phyloP scores from a whole-genome alignment of 495 filamentous ascomycete species.

The Neurospora discreta region DNA sequence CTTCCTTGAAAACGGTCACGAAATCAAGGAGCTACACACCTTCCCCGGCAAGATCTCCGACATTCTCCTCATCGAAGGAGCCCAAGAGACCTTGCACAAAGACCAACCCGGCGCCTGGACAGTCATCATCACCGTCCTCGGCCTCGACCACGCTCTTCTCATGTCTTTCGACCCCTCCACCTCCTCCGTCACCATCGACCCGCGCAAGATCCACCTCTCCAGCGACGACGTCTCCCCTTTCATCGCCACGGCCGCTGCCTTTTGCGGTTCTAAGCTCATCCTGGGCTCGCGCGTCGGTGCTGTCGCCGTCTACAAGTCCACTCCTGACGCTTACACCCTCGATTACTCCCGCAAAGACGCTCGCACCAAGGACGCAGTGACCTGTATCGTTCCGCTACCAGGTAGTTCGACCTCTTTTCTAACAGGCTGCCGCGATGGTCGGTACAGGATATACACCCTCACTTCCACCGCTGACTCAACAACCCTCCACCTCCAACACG shows the following conservation, averaged over 20 bases:
- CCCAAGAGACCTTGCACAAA: neutral
- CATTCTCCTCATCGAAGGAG: constrained; percentile 21
- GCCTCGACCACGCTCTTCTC: constrained; percentile 10
- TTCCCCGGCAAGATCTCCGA: constrained; percentile 41
- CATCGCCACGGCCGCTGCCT: constrained; percentile 21
- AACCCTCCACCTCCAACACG: constrained; percentile 26
- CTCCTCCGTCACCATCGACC: neutral
- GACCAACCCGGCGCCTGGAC: constrained; percentile 2
- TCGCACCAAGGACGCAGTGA: constrained; percentile 60
- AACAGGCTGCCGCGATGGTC: constrained; percentile 65
- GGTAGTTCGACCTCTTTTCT: constrained; percentile 35
- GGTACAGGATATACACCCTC: constrained; percentile 48
- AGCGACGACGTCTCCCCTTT: constrained; percentile 4
- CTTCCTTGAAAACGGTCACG: constrained; percentile 17
- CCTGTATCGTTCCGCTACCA: constrained; percentile 41
- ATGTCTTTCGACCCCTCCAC: constrained; percentile 6
- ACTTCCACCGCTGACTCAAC: neutral
- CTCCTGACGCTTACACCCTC: constrained; percentile 2
- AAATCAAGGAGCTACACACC: constrained; percentile 17
- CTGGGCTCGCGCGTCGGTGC: constrained; percentile 50
- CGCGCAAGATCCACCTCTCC: constrained; percentile 8
- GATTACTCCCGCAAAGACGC: constrained; percentile 20
- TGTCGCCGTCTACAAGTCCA: constrained; percentile 14
- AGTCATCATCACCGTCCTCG: constrained; percentile 14
- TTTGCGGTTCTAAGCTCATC: constrained; percentile 37